Evolutionary conservation across 2,329 filamentous ascomycete genomes (phyloP), one percentile per base, ranked within the genome.

Genomic region (Ophiobolus disseminans): DNA sequence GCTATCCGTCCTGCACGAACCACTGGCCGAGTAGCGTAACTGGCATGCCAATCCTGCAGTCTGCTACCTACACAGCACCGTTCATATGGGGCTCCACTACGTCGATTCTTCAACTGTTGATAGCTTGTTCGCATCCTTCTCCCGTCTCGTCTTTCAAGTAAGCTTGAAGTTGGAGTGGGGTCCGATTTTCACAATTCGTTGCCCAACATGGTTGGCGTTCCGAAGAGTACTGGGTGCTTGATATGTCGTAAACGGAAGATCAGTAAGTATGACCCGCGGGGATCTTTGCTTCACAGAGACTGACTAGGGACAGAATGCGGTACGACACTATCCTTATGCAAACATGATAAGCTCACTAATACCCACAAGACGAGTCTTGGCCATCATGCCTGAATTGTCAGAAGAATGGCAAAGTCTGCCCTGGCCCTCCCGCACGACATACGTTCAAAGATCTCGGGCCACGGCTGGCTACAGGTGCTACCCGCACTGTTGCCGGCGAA

Each of bases 211-310:
- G 67, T 70, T 19, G 67, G 67, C 38, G 67, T 70, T 37, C 67
- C 67, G 4, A 70, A 70, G 50, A 69, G 66, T 43, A 70, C 65
- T 7, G 67, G 68, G 14, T 71, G 66, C 51, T 34, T 57, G 16
- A 63, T 68, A 19, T 71, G 68, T 57, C 59, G 68, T 30, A 67
- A 62, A 44, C 46, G 66, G 40, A 71, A 71, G 39, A 69, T 70
- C 40, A 70, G 59, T 62, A 61, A 63, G 66, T 63, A 40, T 4
- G 32, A 3, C 11, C 9, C 9, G 20, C 38, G 19, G n/a, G n/a
- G 25, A 34, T 8, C 34, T 17, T 21, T 28, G 26, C 30, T 45
- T 28, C 25, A 39, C 31, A 34, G 25, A 30, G 25, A 31, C 56
- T 61, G 39, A 63, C 50, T 22, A 23, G 20, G n/a, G 7, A 39